Conservation (phyloP, 495 filamentous ascomycete species). For the Chaetomium fimeti region DNA sequence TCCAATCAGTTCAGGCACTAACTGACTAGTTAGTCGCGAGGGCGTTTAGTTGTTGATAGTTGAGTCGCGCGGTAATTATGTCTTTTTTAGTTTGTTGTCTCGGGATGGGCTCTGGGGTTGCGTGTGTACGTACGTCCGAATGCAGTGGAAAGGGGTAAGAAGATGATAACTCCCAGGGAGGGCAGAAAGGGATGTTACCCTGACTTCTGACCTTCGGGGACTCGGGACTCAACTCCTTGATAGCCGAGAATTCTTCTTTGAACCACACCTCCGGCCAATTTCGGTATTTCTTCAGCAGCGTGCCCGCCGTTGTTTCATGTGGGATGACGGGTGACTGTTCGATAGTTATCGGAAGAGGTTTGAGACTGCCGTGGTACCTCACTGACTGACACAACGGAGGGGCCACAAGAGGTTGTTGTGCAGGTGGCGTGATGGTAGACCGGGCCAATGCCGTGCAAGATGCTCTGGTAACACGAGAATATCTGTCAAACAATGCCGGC, state of each 20-base stretch:
- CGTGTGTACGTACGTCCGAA: not conserved
- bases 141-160: not conserved
- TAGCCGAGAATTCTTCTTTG: not conserved
- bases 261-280: not conserved
- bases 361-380: too few species aligned
- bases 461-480: not conserved
- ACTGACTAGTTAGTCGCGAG: not conserved
- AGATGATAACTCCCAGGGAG: not conserved
- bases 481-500: not conserved
- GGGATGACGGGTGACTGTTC: not conserved
- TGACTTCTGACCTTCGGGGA: not conserved
- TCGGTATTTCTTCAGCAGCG: not conserved
- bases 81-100: too few species aligned
- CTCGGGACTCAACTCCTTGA: not conserved
- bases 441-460: too few species aligned
- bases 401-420: too few species aligned
- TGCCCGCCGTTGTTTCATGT: not conserved
- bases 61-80: too few species aligned
- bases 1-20: not conserved
- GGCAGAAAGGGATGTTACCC: not conserved
- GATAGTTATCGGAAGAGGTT: not conserved
- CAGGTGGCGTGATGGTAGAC: too few species aligned
- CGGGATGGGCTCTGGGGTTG: too few species aligned
- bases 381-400: too few species aligned
- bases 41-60: too few species aligned